These are phyloP conservation scores for Ophiosphaerella narmari DNA, from an alignment of 2,329 filamentous ascomycete genomes.

Conservation along the genomic window DNA sequence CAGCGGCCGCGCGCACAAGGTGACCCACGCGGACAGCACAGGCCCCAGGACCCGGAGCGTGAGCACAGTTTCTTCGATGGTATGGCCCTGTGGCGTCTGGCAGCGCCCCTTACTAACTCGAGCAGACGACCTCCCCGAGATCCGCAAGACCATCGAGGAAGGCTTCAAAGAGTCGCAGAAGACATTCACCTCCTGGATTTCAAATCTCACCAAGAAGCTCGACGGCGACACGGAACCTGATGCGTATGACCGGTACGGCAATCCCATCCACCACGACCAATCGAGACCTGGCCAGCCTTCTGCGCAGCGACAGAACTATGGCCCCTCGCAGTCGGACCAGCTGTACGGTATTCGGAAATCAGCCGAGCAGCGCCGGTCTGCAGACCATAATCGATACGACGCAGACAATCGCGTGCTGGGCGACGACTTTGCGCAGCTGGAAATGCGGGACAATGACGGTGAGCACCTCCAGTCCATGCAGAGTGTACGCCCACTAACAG, in stretches of 20 bases:
- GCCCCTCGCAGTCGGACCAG: conserved; percentile 47
- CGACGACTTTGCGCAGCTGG: conserved; percentile 79
- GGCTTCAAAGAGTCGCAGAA: conserved; percentile 93
- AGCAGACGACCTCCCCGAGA: conserved; percentile 88
- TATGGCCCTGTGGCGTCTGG: conserved; percentile 33
- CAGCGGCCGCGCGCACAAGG: conserved; percentile 48
- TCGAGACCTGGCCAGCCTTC: conserved; percentile 15
- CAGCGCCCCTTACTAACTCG: conserved; percentile 1
- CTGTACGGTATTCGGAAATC: conserved; percentile 47
- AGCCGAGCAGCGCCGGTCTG: conserved; percentile 64
- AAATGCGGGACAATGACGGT: conserved; percentile 67
- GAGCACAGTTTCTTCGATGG: conserved; percentile 91
- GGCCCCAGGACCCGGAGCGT: conserved; percentile 61
- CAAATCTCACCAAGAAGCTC: conserved; percentile 86
- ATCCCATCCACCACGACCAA: conserved; percentile 26
- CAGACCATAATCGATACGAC: conserved; percentile 90
- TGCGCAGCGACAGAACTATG: conserved; percentile 46
- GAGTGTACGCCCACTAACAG: neutral
- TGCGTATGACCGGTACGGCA: conserved; percentile 60
- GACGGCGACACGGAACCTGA: conserved; percentile 90
- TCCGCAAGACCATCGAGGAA: conserved; percentile 89
- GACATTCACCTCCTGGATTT: conserved; percentile 92
- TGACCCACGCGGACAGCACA: conserved; percentile 53
- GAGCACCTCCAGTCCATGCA: conserved; percentile 4
- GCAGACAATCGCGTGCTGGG: conserved; percentile 88